Evolutionary conservation across 2,329 filamentous ascomycete species (phyloP), one percentile per base, ranked within the genome.

Genomic region (Xylariales sp.): DNA sequence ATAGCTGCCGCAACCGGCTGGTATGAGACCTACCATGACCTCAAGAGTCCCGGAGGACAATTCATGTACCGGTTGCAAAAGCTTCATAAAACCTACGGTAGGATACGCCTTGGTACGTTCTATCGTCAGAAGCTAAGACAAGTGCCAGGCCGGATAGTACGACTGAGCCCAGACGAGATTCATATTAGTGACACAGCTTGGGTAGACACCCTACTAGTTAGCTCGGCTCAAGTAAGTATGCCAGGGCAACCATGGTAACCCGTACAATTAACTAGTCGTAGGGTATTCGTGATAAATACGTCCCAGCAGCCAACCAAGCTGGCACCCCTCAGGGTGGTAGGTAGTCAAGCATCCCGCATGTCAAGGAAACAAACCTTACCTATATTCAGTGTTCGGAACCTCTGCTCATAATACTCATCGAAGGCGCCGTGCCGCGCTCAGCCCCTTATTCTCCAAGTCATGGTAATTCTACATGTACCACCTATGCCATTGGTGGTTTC

Each of bases 101-200:
- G 6, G 46, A 46, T 30, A 14, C 28, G 14, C 7, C 5, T 34
- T 6, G 34, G n/a, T 10, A 49, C 30, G 4, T 9, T 10, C 14
- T 3, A 45, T 46, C 18, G 16, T 48, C 10, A 10, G 36, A 57
- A 23, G n/a, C 53, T 64, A 60, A 62, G 10, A 10, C 23, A 1
- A 83, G 18, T 73, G 76, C 78, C 4, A 70, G 86, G 86, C 0
- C 80, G 83, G 0, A 77, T 81, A 2, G 86, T 88, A n/a, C 80
- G 86, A 0, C 81, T 88, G 7, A 83, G 83, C 0, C 86, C 86
- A 0, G 81, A 86, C 41, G 85, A 87, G 71, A 79, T 88, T 56
- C 69, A 71, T 45, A 55, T 71, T 28, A 62, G 55, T 8, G 69
- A 71, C 18, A 10, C 68, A 41, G 8, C 62, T 41, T 71, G 67